These are phyloP conservation scores for Colletotrichum godetiae DNA, from an alignment of 2,329 filamentous ascomycete genomes.

Conservation along the genomic window DNA sequence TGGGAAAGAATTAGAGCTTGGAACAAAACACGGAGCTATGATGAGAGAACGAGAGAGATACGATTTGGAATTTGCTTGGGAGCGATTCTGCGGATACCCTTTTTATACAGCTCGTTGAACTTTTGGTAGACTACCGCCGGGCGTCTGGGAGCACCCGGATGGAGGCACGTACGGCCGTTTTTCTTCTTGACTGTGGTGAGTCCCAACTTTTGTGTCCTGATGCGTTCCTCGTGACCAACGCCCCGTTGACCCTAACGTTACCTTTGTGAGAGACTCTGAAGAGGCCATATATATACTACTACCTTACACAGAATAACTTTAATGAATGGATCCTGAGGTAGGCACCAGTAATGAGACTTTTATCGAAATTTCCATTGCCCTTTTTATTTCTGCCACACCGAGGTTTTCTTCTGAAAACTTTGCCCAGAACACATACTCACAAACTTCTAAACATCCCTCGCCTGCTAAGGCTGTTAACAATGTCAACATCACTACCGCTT, in stretches of 20 bases:
- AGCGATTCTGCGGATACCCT: slow-evolving; percentile 1
- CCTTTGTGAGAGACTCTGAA: not conserved
- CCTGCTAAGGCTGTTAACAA: not conserved
- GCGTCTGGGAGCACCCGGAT: not conserved
- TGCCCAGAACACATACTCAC: not conserved
- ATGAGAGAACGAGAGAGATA: not conserved
- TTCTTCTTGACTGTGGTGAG: not conserved
- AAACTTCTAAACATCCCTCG: too few relatives aligned
- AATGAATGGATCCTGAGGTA: not conserved
- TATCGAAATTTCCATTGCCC: not conserved
- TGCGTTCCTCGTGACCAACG: not conserved
- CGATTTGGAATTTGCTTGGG: not conserved
- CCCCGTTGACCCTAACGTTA: not conserved
- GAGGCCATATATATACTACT: not conserved
- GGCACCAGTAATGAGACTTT: not conserved
- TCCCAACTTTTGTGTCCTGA: not conserved
- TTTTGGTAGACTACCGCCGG: not conserved
- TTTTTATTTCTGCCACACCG: not conserved
- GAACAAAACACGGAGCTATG: not conserved
- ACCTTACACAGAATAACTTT: not conserved
- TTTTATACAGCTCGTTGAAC: not conserved
- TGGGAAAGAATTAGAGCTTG: not conserved
- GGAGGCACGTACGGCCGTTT: not conserved
- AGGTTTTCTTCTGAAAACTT: not conserved
- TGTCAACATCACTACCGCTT: not conserved